phyloP scores from a whole-genome alignment of 1,284 basidiomycete genomes.

The Heterobasidion occidentale region DNA sequence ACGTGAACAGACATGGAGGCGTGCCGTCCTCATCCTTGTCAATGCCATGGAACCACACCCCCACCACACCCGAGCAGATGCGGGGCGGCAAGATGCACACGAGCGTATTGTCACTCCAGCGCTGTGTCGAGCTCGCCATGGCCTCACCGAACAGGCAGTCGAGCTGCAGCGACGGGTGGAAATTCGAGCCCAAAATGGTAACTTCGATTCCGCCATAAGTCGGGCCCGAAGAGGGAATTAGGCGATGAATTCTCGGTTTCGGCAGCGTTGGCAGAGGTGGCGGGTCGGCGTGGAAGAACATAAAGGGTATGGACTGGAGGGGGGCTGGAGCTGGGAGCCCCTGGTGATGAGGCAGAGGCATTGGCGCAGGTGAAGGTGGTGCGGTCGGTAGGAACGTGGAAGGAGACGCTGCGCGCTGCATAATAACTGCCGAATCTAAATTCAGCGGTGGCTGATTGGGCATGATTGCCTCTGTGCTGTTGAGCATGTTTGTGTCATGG shows the following conservation, averaged over 20 bases:
- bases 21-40: constrained; percentile 48
- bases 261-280: constrained; percentile 37
- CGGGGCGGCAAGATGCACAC: constrained; percentile 90
- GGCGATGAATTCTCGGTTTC: constrained; percentile 66
- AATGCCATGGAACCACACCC: constrained; percentile 79
- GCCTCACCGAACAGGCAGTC: constrained; percentile 86
- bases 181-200: constrained; percentile 88
- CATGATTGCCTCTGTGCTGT: constrained; percentile 3
- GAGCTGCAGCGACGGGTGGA: constrained; percentile 62
- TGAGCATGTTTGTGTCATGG: constrained; percentile 5
- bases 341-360: constrained; percentile 17
- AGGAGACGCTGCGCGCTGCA: constrained; percentile 7
- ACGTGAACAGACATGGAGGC: constrained; percentile 71
- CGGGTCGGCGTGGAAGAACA: constrained; percentile 51
- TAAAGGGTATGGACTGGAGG: constrained; percentile 35
- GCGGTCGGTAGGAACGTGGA: constrained; percentile 14
- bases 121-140: constrained; percentile 75
- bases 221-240: constrained; percentile 90
- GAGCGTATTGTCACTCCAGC: constrained; percentile 92
- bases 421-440: constrained; percentile 3
- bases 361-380: constrained; percentile 12
- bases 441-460: constrained; percentile 5
- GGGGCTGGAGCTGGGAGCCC: constrained; percentile 16
- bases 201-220: constrained; percentile 93
- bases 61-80: constrained; percentile 78